Conservation (phyloP, 768 basidiomycete species). For the Suillus luteus region DNA sequence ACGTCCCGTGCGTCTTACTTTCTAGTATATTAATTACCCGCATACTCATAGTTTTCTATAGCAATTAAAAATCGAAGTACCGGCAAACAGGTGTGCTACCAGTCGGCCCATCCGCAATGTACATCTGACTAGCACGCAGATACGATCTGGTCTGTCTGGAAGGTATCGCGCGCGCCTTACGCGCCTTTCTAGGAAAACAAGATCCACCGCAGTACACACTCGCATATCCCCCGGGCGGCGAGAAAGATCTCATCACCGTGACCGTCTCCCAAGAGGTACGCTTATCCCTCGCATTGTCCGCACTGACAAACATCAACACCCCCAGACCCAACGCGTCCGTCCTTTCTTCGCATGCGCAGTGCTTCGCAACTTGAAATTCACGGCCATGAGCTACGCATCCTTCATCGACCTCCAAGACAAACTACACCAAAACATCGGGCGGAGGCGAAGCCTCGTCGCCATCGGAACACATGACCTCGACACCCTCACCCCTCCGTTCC, state of each 20-base stretch:
- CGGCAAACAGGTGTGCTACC: slow-evolving; percentile 82
- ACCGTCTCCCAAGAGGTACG: slow-evolving; percentile 73
- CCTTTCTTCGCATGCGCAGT: slow-evolving; percentile 92
- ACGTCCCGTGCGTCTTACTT: slow-evolving; percentile 58
- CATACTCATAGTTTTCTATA: slow-evolving; percentile 33
- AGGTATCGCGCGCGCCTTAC: slow-evolving; percentile 86
- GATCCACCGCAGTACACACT: slow-evolving; percentile 73
- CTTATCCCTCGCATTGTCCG: slow-evolving; percentile 11
- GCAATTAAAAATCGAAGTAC: slow-evolving; percentile 99
- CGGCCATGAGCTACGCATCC: slow-evolving; percentile 84
- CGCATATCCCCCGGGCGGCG: slow-evolving; percentile 69
- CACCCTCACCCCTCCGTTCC: slow-evolving; percentile 83
- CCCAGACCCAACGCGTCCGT: slow-evolving; percentile 77
- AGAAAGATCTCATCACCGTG: slow-evolving; percentile 64
- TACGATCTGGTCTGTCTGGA: slow-evolving; percentile 98
- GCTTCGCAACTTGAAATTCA: slow-evolving; percentile 88
- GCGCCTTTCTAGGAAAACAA: slow-evolving; percentile 74
- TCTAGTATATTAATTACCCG: background rate
- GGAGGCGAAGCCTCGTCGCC: slow-evolving; percentile 86
- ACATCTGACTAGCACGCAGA: slow-evolving; percentile 44
- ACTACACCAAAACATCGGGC: slow-evolving; percentile 93
- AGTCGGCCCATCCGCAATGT: slow-evolving; percentile 7
- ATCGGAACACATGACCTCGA: slow-evolving; percentile 98
- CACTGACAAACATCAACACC: background rate
- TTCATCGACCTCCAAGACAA: slow-evolving; percentile 99